Conservation (phyloP, 225 moss, liverwort and hornwort species). For the Marchantia paleacea region DNA sequence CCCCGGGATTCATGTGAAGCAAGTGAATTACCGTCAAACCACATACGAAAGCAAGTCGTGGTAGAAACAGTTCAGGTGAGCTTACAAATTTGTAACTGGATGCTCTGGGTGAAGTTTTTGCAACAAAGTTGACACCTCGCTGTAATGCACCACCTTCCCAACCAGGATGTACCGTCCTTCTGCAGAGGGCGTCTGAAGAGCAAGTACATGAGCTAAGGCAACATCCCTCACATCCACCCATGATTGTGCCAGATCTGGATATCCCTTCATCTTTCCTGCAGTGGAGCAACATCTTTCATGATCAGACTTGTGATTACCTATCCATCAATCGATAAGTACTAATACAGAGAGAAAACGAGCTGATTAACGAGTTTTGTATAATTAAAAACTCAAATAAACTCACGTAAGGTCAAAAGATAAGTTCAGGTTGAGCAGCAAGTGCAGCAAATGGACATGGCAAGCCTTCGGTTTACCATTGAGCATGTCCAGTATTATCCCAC, state of each 20-base stretch:
- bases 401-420: too few relatives aligned
- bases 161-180: constrained; percentile 21
- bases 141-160: neutral
- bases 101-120: neutral
- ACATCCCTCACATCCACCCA: constrained; percentile 29
- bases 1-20: too few relatives aligned
- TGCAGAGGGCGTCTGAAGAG: constrained; percentile 17
- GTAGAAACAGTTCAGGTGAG: too few relatives aligned
- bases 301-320: too few relatives aligned
- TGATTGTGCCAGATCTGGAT: constrained; percentile 8
- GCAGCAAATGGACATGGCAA: too few relatives aligned
- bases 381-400: neutral
- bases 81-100: neutral
- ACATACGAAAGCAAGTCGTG: too few relatives aligned
- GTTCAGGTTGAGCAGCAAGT: too few relatives aligned
- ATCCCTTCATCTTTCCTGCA: constrained; percentile 8
- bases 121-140: neutral
- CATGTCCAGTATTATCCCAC: constrained; percentile 38
- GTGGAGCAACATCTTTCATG: too few relatives aligned
- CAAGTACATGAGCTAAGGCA: constrained; percentile 25
- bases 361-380: too few relatives aligned
- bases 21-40: too few relatives aligned
- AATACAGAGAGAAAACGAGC: too few relatives aligned
- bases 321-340: too few relatives aligned
- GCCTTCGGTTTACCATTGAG: constrained; percentile 36